Percentiles rank a stretch among this genome's conserved stretches.
phyloP scores from a whole-genome alignment of 768 basidiomycete genomes.

The Panaeolus papilionaceus region DNA sequence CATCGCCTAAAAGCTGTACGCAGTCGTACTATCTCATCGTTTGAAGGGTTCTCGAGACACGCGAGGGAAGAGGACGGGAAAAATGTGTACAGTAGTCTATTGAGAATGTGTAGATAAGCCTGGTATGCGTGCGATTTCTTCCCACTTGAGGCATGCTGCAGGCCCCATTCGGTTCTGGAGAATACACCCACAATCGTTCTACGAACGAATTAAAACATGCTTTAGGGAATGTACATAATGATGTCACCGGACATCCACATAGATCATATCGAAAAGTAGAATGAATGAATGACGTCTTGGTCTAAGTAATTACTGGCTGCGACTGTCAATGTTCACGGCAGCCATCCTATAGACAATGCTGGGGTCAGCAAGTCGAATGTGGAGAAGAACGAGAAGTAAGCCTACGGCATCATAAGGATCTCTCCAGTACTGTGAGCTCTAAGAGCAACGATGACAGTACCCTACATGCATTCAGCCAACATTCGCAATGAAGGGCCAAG shows the following conservation, averaged over 20 bases:
- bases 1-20: no score
- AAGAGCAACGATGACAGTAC: not conserved
- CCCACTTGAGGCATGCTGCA: not conserved
- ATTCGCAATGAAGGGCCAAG: not conserved
- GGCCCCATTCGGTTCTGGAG: not conserved
- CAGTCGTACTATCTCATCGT: not conserved
- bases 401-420: constrained; percentile 1
- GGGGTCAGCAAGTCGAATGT: not conserved
- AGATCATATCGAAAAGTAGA: not conserved
- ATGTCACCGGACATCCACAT: not conserved
- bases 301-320: not conserved
- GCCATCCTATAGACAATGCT: not conserved
- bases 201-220: not conserved
- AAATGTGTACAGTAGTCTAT: no score
- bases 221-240: not conserved
- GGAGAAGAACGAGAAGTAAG: not conserved
- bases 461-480: not conserved
- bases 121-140: not conserved
- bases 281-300: not conserved
- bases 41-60: not conserved
- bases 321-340: not conserved
- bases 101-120: no score
- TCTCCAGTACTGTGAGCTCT: not conserved
- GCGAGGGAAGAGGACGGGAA: not conserved
- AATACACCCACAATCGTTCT: not conserved